A percentile compares a stretch with the other conserved stretches of the same genome.
Evolutionary conservation across 78 protist genomes (phyloP).

Genomic region (Blattamonas nauphoetae): DNA sequence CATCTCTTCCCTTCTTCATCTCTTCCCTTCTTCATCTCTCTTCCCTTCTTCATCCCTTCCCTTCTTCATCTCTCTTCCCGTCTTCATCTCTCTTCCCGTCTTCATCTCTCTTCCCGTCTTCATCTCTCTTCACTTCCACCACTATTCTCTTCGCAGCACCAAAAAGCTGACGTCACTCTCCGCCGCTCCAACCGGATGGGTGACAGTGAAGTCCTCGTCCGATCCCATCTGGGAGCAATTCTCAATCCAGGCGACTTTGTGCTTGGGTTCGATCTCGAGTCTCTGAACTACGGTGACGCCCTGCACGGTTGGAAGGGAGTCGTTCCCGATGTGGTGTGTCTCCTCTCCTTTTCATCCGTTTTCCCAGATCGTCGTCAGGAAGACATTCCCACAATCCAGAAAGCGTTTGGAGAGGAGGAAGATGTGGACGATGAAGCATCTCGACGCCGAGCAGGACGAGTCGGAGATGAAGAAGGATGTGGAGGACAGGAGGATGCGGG

Average conservation of each 20-base stretch:
- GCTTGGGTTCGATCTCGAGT: conserved; percentile 48
- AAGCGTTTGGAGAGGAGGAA: neutral
- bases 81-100: conserved; percentile 41
- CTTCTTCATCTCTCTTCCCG: neutral
- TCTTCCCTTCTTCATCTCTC: neutral
- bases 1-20: neutral
- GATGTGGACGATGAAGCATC: neutral
- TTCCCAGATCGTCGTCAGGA: neutral
- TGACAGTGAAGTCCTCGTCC: conserved; percentile 52
- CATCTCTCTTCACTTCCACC: conserved; percentile 62
- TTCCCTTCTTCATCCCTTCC: neutral
- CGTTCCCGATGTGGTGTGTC: neutral
- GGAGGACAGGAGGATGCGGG: neutral
- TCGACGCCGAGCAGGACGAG: neutral
- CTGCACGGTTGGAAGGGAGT: neutral
- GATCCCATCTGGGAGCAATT: conserved; percentile 73
- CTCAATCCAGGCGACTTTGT: conserved; percentile 73
- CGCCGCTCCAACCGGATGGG: conserved; percentile 45
- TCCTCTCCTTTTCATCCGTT: neutral
- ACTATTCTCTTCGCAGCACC: conserved; percentile 31
- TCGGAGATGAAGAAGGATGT: neutral
- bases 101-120: conserved; percentile 47
- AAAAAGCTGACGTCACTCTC: conserved; percentile 53
- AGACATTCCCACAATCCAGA: neutral
- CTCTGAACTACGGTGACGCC: neutral